Evolutionary conservation across 805 yeast genomes (phyloP).

Genomic region (Ascoidea tarda): DNA sequence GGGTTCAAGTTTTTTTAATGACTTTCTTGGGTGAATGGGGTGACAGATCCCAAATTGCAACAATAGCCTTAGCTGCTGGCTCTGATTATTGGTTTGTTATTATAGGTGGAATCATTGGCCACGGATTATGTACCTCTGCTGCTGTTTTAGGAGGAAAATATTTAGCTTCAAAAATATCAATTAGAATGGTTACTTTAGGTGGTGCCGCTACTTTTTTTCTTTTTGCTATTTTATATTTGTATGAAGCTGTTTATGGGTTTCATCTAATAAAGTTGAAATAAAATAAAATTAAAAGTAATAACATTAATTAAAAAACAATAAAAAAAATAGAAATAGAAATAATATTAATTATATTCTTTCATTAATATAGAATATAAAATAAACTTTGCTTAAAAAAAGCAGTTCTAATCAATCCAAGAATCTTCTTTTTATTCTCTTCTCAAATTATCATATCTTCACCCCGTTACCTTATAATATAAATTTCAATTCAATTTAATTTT

Average conservation of each 20-base stretch:
- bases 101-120: conserved; percentile 83
- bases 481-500: too few species aligned
- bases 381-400: too few species aligned
- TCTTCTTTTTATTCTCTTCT: too few species aligned
- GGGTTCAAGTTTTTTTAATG: conserved; percentile 93
- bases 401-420: too few species aligned
- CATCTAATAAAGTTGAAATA: not conserved
- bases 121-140: conserved; percentile 69
- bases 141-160: conserved; percentile 93
- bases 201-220: conserved; percentile 81
- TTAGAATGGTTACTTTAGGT: conserved; percentile 84
- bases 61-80: conserved; percentile 98
- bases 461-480: too few species aligned
- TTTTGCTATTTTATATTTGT: conserved; percentile 69
- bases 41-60: conserved; percentile 94
- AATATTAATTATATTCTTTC: too few species aligned
- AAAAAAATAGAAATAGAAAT: too few species aligned
- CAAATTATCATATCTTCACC: too few species aligned
- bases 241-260: conserved; percentile 34
- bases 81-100: conserved; percentile 83
- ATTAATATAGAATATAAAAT: too few species aligned
- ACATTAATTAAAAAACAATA: too few species aligned
- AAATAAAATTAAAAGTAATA: too few species aligned
- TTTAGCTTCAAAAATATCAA: conserved; percentile 76
- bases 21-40: conserved; percentile 98